Conservation (phyloP, 108 stramenopile species). For the Mediolabrus comicus region DNA sequence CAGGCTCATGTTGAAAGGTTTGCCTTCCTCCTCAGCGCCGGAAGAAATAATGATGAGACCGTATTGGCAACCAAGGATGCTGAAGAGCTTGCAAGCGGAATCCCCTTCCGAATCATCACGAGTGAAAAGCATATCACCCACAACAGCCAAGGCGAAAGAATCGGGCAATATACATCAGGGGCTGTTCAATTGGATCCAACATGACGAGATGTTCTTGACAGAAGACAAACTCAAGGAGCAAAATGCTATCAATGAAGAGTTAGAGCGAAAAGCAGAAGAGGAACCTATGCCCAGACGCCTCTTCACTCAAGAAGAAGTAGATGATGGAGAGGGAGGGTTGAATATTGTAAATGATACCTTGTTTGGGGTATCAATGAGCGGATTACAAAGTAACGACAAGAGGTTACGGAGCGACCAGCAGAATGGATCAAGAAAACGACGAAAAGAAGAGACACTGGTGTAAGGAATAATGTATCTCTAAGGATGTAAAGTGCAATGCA, state of each 20-base stretch:
- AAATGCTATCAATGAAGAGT: constrained; percentile 7
- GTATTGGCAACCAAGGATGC: neutral
- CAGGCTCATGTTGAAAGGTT: neutral
- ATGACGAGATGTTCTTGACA: constrained; percentile 35
- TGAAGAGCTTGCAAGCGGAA: neutral
- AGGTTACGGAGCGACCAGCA: too few species aligned
- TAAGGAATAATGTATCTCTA: too few species aligned
- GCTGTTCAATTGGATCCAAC: constrained; percentile 32
- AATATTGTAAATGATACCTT: constrained; percentile 23
- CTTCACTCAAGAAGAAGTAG: constrained; percentile 19
- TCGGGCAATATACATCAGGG: constrained; percentile 26
- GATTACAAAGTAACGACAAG: too few species aligned
- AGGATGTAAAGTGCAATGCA: too few species aligned
- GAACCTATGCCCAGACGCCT: constrained; percentile 38
- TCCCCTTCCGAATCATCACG: neutral
- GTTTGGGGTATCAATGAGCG: too few species aligned
- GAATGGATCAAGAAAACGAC: neutral
- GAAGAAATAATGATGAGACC: neutral
- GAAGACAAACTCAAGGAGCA: constrained; percentile 37
- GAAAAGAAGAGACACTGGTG: too few species aligned
- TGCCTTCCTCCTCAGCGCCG: neutral
- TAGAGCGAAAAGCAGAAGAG: constrained; percentile 5
- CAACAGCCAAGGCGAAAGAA: neutral
- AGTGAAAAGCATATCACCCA: neutral
- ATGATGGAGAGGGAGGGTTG: neutral